These are phyloP conservation scores for Combretum micranthum DNA, from an alignment of 345 rosid genomes.

Conservation along the genomic window DNA sequence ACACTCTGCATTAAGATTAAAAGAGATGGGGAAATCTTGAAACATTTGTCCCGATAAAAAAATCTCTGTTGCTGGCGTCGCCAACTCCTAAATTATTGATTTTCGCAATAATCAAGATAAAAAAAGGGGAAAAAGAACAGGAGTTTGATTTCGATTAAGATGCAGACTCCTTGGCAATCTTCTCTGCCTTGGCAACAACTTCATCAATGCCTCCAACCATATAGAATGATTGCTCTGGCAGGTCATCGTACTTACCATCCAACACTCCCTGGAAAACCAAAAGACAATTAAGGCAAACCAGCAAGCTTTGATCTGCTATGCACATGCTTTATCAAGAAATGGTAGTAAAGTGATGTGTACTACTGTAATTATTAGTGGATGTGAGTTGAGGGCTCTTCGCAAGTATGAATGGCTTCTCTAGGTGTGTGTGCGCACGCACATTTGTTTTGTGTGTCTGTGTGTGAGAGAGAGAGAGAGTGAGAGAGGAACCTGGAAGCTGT, in stretches of 20 bases:
- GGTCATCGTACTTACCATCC: conserved; percentile 86
- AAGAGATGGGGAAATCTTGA: conserved; percentile 1
- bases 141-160: conserved; percentile 20
- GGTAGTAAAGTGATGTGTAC: too few species aligned
- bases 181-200: conserved; percentile 76
- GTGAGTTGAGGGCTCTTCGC: too few species aligned
- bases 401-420: too few species aligned
- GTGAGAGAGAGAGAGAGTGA: too few species aligned
- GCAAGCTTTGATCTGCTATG: too few species aligned
- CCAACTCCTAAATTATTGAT: too few species aligned
- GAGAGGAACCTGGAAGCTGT: conserved; percentile 79
- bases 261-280: conserved; percentile 51
- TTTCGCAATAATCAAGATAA: conserved; percentile 3
- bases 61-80: neutral
- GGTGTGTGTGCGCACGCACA: too few species aligned
- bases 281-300: too few species aligned
- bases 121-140: neutral
- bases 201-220: conserved; percentile 90
- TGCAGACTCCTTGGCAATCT: conserved; percentile 66
- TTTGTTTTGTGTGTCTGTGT: too few species aligned
- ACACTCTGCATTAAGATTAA: conserved; percentile 6
- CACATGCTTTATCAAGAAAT: too few species aligned
- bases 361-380: too few species aligned
- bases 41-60: neutral
- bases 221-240: conserved; percentile 74